Evolutionary conservation across 768 basidiomycete genomes (phyloP), one percentile per base, ranked within the genome.

Genomic region (Amanita muscaria): DNA sequence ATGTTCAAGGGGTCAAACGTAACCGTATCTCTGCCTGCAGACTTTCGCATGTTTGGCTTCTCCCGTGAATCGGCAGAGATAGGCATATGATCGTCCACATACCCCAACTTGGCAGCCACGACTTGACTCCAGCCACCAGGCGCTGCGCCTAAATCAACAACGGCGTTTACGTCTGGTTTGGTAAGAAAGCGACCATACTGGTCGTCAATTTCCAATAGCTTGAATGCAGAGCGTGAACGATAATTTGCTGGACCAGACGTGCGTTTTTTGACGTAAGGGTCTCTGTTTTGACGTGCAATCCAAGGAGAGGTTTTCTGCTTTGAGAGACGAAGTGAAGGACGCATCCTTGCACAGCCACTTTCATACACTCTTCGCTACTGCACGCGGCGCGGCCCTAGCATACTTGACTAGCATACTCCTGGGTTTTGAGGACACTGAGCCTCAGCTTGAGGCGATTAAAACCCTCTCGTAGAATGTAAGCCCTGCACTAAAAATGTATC

Each of bases 91-190:
- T 14, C 30, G 21, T 54, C 48, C 24, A 51, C 52, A 70, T 74
- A 78, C 2, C 80, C 79, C n/a, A 88, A 57, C 45, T 76, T 73
- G 24, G 67, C 68, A 0, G 78, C 73, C 11, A 78, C 80, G 9
- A 91, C 91, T 57, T 96, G 92, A 40, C 83, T 85, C 93, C 94
- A 98, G 0, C 90, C 90, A 0, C 92, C 92, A 0, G 93, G 94
- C 0, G 91, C 88, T 0, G 88, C 88, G 12, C 94, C 93, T 16
- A 96, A 74, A 61, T 96, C 93, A 1, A 93, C 78, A 0, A 94
- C 77, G 14, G 74, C 68, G 1, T 60, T 67, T 4, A 84, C 76
- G 43, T 83, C 70, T 19, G 63, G 59, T 35, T 70, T 62, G 14
- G 59, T 57, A 33, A 83, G 63, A 50, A 89, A 77, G 2, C 64